Evolutionary conservation across 2,329 filamentous ascomycete genomes (phyloP), one percentile per base, ranked within the genome.

Genomic region (Elsinoe ampelina): DNA sequence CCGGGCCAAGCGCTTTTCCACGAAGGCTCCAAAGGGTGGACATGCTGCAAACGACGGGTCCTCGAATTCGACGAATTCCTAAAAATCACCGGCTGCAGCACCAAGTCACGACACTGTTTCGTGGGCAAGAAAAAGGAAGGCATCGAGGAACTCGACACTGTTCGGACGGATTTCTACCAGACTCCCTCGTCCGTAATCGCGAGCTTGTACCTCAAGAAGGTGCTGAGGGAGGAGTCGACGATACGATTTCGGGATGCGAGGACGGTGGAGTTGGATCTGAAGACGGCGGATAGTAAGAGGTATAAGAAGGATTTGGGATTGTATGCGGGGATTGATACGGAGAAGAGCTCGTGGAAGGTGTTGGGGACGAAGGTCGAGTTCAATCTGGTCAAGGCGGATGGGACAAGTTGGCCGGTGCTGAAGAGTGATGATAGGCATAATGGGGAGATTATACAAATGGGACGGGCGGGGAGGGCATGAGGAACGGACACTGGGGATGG

Each of bases 41-140:
- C 84, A 59, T 98, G 93, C 77, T 98, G 93, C 75, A 97, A 97
- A 80, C 80, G 89, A 65, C 81, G 90, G 36, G 93, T 98, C 58
- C 75, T 98, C 58, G 93, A 98, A 69, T 98, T 98, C 71, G 91
- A 98, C 70, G 86, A 97, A 72, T 98, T 98, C 73, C 84, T 98
- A 84, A 93, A 88, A 72, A 92, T 98, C 59, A 84, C 87, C 64
- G 93, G 93, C 1, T 98, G 93, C 74, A 84, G 83, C 70, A 90
- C 86, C 42, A 93, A 91, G 72, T 76, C 78, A 42, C 78, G 80
- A 59, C 93, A 98, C 75, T 72, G 95, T 62, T 98, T 96, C 66
- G 79, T 97, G 34, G 87, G 87, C 3, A 79, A 83, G 63, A 82
- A 80, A 64, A 88, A 69, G 63, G 73, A 70, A 58, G 69, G 72